Percentiles rank a stretch among this genome's conserved stretches.
These are phyloP conservation scores for Calonectria hongkongensis DNA, from an alignment of 2,329 filamentous ascomycete species.

Conservation along the genomic window DNA sequence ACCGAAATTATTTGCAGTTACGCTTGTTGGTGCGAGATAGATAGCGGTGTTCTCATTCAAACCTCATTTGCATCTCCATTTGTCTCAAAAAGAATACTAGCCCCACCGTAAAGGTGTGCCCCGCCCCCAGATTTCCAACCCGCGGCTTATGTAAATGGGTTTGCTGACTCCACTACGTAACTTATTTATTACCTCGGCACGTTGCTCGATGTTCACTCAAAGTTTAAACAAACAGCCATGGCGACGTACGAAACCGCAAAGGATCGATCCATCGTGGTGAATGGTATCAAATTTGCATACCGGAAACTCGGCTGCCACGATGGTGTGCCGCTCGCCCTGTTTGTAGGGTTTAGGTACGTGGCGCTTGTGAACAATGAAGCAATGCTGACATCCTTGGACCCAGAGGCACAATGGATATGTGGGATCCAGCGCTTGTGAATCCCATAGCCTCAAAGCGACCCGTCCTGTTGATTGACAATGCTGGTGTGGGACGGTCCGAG, in stretches of 20 bases:
- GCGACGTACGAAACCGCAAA: slow-evolving; percentile 55
- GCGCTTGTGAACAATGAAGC: not conserved
- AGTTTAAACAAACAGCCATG: slow-evolving; percentile 47
- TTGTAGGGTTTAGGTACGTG: slow-evolving; percentile 58
- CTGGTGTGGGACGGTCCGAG: slow-evolving; percentile 66
- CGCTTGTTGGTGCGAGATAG: too few relatives aligned
- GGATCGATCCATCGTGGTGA: slow-evolving; percentile 55
- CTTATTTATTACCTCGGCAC: not conserved
- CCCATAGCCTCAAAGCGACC: slow-evolving; percentile 63
- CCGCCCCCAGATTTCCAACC: too few relatives aligned
- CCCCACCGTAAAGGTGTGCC: too few relatives aligned
- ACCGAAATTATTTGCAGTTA: too few relatives aligned
- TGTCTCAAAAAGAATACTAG: too few relatives aligned
- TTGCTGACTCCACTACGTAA: too few relatives aligned
- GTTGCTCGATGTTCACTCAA: not conserved
- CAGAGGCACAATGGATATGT: slow-evolving; percentile 63
- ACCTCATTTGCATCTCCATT: too few relatives aligned
- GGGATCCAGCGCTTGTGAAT: slow-evolving; percentile 68
- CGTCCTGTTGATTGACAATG: slow-evolving; percentile 68
- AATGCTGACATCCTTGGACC: not conserved
- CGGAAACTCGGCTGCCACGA: slow-evolving; percentile 54
- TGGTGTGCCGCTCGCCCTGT: slow-evolving; percentile 58
- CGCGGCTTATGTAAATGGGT: too few relatives aligned
- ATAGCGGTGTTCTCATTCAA: too few relatives aligned
- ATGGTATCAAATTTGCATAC: slow-evolving; percentile 57